Percentiles rank a stretch among this genome's conserved stretches.
phyloP scores from a whole-genome alignment of 495 filamentous ascomycete species.

The Geoglossum glabrum region DNA sequence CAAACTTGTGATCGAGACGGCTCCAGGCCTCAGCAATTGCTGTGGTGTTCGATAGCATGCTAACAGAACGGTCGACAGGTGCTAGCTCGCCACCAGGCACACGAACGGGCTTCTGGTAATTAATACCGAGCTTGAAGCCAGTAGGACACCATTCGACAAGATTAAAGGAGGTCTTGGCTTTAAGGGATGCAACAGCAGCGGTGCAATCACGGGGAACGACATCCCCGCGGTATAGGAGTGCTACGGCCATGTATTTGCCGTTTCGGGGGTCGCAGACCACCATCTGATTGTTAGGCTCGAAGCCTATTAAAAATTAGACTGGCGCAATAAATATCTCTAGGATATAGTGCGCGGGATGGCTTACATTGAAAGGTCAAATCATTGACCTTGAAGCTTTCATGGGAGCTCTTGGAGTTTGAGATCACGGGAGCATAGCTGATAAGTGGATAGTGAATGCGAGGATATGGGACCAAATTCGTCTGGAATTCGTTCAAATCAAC shows the following conservation, averaged over 20 bases:
- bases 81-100: constrained; percentile 65
- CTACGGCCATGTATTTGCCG: constrained; percentile 89
- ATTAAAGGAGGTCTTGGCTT: constrained; percentile 77
- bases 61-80: constrained; percentile 67
- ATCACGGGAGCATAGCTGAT: constrained; percentile 82
- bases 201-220: constrained; percentile 72
- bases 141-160: constrained; percentile 93
- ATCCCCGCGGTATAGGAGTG: constrained; percentile 76
- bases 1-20: constrained; percentile 80
- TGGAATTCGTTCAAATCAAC: constrained; percentile 91
- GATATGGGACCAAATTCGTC: constrained; percentile 83
- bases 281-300: constrained; percentile 94
- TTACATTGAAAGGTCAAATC: constrained; percentile 76
- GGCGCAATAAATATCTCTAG: constrained; percentile 20
- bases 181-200: constrained; percentile 58
- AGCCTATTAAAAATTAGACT: constrained; percentile 39
- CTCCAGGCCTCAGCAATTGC: constrained; percentile 83
- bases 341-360: constrained; percentile 16
- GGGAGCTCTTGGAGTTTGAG: constrained; percentile 57
- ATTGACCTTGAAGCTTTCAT: constrained; percentile 81
- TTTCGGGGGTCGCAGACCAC: constrained; percentile 82
- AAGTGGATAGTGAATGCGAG: constrained; percentile 78
- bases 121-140: constrained; percentile 88
- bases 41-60: constrained; percentile 84
- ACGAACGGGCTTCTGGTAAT: constrained; percentile 68